These are phyloP conservation scores for Saprolegnia parasitica DNA, from an alignment of 352 stramenopile species.

Conservation along the genomic window DNA sequence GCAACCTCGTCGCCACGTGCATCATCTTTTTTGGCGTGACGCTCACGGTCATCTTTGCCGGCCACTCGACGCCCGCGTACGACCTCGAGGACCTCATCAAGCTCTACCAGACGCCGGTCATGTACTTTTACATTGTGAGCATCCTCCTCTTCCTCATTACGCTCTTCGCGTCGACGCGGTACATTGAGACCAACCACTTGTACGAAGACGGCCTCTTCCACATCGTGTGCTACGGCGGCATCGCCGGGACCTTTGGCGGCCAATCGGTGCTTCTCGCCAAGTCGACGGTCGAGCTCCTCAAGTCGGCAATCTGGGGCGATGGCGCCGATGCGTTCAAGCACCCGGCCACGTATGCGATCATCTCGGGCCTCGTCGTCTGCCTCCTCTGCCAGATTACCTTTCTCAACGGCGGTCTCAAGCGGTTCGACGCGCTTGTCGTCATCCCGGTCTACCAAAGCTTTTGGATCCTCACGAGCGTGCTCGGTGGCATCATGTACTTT, in stretches of 20 bases:
- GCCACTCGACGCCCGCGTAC: constrained; percentile 81
- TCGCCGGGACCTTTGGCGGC: constrained; percentile 85
- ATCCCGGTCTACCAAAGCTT: constrained; percentile 90
- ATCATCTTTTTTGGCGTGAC: constrained; percentile 89
- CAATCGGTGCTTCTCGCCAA: constrained; percentile 88
- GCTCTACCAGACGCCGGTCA: constrained; percentile 70
- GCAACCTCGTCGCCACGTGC: constrained; percentile 74
- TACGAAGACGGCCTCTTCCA: constrained; percentile 67
- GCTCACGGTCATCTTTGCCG: constrained; percentile 85
- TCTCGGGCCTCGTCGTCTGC: constrained; percentile 56
- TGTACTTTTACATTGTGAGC: constrained; percentile 81
- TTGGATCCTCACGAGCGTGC: constrained; percentile 85
- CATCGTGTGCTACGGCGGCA: constrained; percentile 83
- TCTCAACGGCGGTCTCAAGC: constrained; percentile 82
- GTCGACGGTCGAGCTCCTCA: constrained; percentile 84
- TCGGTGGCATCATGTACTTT: constrained; percentile 92
- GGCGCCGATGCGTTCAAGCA: constrained; percentile 74
- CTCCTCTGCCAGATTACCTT: constrained; percentile 83
- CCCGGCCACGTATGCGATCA: constrained; percentile 73
- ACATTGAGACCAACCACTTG: constrained; percentile 69
- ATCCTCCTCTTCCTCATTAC: constrained; percentile 59
- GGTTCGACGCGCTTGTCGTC: constrained; percentile 86
- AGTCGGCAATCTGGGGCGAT: constrained; percentile 85
- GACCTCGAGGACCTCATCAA: constrained; percentile 79
- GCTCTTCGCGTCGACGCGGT: constrained; percentile 56